Base-by-base conservation (phyloP, 2,329 filamentous ascomycete genomes). In the Talaromyces sp. region DNA sequence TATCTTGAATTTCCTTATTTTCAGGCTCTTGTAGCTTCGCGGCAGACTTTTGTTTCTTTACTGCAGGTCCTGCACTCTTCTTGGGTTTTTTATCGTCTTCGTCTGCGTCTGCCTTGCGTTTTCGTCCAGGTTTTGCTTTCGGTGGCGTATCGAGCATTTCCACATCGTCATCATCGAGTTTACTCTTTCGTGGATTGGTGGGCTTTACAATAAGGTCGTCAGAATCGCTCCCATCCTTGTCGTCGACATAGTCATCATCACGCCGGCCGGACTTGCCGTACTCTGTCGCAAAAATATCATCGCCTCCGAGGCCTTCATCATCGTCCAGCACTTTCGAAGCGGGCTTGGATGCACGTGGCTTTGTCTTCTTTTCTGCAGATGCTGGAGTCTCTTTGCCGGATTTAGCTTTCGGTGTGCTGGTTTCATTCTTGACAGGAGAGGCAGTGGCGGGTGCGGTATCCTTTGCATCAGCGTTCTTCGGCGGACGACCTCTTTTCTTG, bases 261-360 rank as follows among this genome's bases (percentile, higher is more conserved):
- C 86, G 83, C 74, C 88, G 91, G 64, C 85, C 87, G 52, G 85
- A 81, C 57, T 85, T 85, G 73, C 88, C 90, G 39, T 84, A 85
- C 68, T 91, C 88, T 3, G 90, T 89, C 15, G 89, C 90, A 76
- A 93, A 93, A 22, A 97, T 93, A 70, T 97, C 93, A 69, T 92
- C 90, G n/a, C 86, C 90, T 3, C 79, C 84, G 52, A 86, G 89
- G 52, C 91, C 87, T 7, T 85, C 83, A 39, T 88, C 89, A 62
- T 91, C 89, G 22, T 91, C 86, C 69, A 90, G 67, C 76, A 74
- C 73, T 75, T 70, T 77, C 79, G 70, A 60, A 9, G 61, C 54
- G 33, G 62, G 62, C 27, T 69, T 73, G n/a, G 63, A 56, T 43
- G 27, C 19, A 47, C 52, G n/a, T 19, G 43, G 19, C 1, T 63